Base-by-base conservation (phyloP, 139 green algal species). In the Chlamydomonas sp. region DNA sequence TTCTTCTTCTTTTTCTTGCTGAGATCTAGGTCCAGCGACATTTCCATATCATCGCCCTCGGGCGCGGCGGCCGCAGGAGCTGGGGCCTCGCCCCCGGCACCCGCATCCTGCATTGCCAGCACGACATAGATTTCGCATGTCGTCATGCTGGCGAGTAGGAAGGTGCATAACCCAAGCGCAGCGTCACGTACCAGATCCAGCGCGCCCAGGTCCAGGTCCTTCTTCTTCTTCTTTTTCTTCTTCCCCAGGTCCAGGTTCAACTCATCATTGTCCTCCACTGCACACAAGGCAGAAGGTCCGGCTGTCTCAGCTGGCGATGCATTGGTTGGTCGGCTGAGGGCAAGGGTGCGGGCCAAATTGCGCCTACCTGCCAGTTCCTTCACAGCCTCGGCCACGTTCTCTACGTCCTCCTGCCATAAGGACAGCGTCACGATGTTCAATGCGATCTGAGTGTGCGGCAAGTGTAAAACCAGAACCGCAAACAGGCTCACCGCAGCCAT, bases 1-100 rank as follows among this genome's bases (percentile, higher is more conserved):
- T 97, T 97, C 77, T 97, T 97, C 92, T 97, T 97, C 89, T 96
- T 97, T 75, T 96, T 96, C 74, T 93, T 95, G n/a, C 84, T 90
- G 57, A 92, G 77, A 73, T 91, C 84, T 64, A 91, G 59, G 10
- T 92, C 85, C 64, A 92, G 85, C 18, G 83, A 78, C 63, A 88
- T 64, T 63, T 88, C 84, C 84, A 88, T 88, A 3, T 88, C 84
- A 18, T 83, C 75, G 1, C 57, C 77, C 10, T 84, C 85, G 10
- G 16, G 63, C 16, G 69, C 76, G 1, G 72, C 66, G 0, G 85
- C 77, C 6, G 77, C 78, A 67, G 85, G 75, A 18, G 81, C 80
- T 3, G 68, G 68, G 2, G 62, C 71, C 0, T 66, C 88, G 2
- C 63, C 88, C 7, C 59, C 82, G 16, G 69, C 78, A 1, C 81